Percentiles rank a stretch among this genome's conserved stretches.
Evolutionary conservation across 2,329 filamentous ascomycete genomes (phyloP).

Genomic region (Sordariomycetes sp.): DNA sequence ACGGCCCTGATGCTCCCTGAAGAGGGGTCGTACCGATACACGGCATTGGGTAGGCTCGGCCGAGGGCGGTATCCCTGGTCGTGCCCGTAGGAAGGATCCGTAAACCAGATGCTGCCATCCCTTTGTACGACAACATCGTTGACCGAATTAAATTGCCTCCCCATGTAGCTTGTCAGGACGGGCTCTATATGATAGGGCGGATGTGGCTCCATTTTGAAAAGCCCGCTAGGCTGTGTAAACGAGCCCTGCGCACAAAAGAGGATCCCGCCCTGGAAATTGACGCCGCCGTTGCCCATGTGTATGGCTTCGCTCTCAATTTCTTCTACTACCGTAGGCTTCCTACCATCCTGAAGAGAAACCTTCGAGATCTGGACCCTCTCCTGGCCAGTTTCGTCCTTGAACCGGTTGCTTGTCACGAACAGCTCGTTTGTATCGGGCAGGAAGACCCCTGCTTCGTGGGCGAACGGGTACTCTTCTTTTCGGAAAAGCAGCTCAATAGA

Average conservation of each 20-base stretch:
- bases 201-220: background rate
- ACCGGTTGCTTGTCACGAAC: background rate
- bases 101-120: constrained; percentile 53
- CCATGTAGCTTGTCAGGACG: constrained; percentile 49
- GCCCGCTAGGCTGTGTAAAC: background rate
- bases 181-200: background rate
- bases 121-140: constrained; percentile 47
- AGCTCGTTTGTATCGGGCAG: background rate
- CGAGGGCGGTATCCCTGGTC: constrained; percentile 44
- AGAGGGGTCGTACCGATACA: constrained; percentile 42
- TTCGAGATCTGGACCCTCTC: background rate
- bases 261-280: background rate
- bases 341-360: background rate
- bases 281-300: background rate
- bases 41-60: constrained; percentile 43
- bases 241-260: background rate
- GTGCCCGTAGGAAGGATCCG: constrained; percentile 49
- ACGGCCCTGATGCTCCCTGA: constrained; percentile 42
- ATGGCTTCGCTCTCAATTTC: background rate
- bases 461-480: background rate
- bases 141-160: constrained; percentile 49
- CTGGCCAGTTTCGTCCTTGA: background rate
- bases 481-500: background rate
- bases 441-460: background rate
- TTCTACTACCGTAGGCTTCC: background rate